Evolutionary conservation across 169 alveolate species (phyloP).

Genomic region (Plasmodium vivax): DNA sequence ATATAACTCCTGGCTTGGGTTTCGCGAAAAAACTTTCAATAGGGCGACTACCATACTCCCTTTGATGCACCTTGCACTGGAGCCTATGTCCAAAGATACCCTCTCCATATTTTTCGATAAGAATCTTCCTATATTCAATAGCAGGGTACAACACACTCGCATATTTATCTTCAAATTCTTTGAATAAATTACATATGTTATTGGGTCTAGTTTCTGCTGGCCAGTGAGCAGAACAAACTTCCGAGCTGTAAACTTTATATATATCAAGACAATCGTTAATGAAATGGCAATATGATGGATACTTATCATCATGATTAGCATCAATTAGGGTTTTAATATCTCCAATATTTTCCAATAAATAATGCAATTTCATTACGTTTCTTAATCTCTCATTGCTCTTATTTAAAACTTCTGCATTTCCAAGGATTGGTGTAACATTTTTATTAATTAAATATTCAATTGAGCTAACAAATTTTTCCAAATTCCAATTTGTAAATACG

Average conservation of each 20-base stretch:
- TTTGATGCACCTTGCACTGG: background rate
- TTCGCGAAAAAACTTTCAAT: background rate
- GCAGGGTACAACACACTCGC: background rate
- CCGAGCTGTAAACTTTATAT: background rate
- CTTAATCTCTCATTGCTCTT: background rate
- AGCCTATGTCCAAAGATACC: background rate
- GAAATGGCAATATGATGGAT: background rate
- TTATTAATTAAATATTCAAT: background rate
- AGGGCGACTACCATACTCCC: background rate
- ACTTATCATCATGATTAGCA: background rate
- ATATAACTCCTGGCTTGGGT: background rate
- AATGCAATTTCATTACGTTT: background rate
- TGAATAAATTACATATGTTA: background rate
- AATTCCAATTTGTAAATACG: background rate
- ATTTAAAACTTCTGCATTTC: background rate
- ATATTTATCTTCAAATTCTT: background rate
- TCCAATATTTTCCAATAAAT: background rate
- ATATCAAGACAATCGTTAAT: background rate
- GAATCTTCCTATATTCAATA: background rate
- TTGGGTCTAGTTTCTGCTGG: background rate
- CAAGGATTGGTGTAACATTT: background rate
- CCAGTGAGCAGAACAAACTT: background rate
- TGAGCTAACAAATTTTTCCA: background rate
- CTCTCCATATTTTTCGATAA: background rate
- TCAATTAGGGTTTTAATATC: background rate